Percentiles rank a stretch among this genome's conserved stretches.
phyloP scores from a whole-genome alignment of 805 yeast genomes.

The Yamadazyma laniorum region DNA sequence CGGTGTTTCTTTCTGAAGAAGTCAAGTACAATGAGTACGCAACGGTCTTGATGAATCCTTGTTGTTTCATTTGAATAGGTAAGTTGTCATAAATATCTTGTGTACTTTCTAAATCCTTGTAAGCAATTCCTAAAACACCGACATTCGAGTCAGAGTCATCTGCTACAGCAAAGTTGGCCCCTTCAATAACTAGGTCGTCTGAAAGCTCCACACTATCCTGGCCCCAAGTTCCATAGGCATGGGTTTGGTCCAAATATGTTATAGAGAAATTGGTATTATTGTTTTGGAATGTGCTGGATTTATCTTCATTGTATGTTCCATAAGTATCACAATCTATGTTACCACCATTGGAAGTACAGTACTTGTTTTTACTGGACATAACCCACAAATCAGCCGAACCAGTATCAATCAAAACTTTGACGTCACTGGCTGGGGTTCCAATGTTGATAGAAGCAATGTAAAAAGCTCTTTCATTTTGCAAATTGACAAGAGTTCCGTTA shows the following conservation, averaged over 20 bases:
- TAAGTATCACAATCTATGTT: constrained; percentile 19
- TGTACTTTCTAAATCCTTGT: constrained; percentile 13
- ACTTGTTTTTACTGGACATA: constrained; percentile 27
- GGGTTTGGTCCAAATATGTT: constrained; percentile 47
- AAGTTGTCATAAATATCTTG: constrained; percentile 27
- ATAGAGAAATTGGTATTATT: constrained; percentile 43
- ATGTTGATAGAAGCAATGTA: constrained; percentile 26
- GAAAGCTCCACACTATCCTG: constrained; percentile 18
- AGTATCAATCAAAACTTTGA: constrained; percentile 37
- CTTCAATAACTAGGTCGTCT: constrained; percentile 12
- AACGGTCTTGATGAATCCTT: constrained; percentile 33
- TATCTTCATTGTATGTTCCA: constrained; percentile 38
- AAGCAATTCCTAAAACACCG: constrained; percentile 23
- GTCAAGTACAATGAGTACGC: constrained; percentile 40
- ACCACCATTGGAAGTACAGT: constrained; percentile 24
- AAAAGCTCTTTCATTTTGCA: constrained; percentile 26
- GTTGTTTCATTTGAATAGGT: constrained; percentile 34
- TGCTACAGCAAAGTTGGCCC: constrained; percentile 21
- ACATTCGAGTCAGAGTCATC: constrained; percentile 19
- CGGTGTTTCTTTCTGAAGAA: constrained; percentile 20
- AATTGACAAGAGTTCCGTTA: constrained; percentile 7
- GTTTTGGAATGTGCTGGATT: constrained; percentile 30
- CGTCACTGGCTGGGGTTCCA: constrained; percentile 29
- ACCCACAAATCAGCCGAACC: constrained; percentile 46
- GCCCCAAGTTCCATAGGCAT: constrained; percentile 31